phyloP scores from a whole-genome alignment of 1,284 basidiomycete species.

The Inonotus obliquus region DNA sequence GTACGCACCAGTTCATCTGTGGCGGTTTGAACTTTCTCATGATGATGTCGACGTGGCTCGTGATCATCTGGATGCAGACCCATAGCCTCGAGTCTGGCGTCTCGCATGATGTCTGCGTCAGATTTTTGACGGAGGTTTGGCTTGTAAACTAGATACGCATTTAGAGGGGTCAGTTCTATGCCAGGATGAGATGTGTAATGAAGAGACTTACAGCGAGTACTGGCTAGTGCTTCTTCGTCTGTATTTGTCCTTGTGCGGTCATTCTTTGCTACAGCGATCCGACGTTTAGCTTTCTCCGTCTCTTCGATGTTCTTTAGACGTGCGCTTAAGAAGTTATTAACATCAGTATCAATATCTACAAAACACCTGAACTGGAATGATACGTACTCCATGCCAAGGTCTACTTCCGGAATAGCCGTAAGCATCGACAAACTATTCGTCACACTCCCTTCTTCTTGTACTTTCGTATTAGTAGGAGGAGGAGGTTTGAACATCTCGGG shows the following conservation, averaged over 20 bases:
- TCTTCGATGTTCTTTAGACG: conserved; percentile 94
- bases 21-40: conserved; percentile 70
- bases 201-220: conserved; percentile 70
- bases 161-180: conserved; percentile 8
- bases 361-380: background rate
- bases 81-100: conserved; percentile 80
- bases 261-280: conserved; percentile 70
- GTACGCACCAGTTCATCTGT: conserved; percentile 80
- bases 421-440: conserved; percentile 92
- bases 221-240: conserved; percentile 77
- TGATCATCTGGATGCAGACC: conserved; percentile 58
- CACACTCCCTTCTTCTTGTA: conserved; percentile 83
- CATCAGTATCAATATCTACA: background rate
- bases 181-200: background rate
- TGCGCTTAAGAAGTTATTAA: conserved; percentile 45
- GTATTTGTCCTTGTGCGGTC: conserved; percentile 41
- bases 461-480: conserved; percentile 34
- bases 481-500: conserved; percentile 66
- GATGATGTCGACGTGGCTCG: conserved; percentile 42
- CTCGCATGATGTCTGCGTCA: conserved; percentile 80
- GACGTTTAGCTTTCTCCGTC: conserved; percentile 91
- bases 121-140: conserved; percentile 75
- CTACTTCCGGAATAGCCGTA: conserved; percentile 94
- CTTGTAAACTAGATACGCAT: conserved; percentile 61
- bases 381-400: conserved; percentile 94